phyloP scores from a whole-genome alignment of 1,139 yeast genomes.

The Yamadazyma sp. region DNA sequence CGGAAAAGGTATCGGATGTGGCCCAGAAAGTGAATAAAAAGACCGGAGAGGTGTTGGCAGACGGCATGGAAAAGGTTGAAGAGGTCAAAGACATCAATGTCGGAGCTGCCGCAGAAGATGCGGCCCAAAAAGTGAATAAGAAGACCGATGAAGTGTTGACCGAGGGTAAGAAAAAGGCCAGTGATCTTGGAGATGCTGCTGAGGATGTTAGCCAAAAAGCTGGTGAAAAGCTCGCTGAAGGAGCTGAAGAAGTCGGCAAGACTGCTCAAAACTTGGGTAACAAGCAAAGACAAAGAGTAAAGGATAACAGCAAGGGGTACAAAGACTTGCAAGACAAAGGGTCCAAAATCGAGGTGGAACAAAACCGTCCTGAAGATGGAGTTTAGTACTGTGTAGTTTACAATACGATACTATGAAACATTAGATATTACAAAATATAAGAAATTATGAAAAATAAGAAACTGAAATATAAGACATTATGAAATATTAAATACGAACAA shows the following conservation, averaged over 20 bases:
- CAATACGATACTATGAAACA: too few relatives aligned
- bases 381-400: slow-evolving; percentile 14
- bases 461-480: background rate
- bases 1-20: slow-evolving; percentile 18
- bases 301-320: slow-evolving; percentile 34
- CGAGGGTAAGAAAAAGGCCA: slow-evolving; percentile 31
- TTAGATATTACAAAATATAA: background rate
- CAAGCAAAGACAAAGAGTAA: slow-evolving; percentile 20
- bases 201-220: slow-evolving; percentile 23
- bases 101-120: slow-evolving; percentile 7
- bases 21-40: slow-evolving; percentile 22
- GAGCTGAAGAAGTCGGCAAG: slow-evolving; percentile 24
- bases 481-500: background rate
- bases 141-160: slow-evolving; percentile 36
- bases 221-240: slow-evolving; percentile 25
- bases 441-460: too few relatives aligned
- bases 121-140: slow-evolving; percentile 25
- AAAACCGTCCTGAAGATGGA: slow-evolving; percentile 50
- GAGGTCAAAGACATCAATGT: slow-evolving; percentile 1
- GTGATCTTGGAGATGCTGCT: slow-evolving; percentile 13
- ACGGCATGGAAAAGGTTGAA: slow-evolving; percentile 27
- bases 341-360: slow-evolving; percentile 40
- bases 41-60: slow-evolving; percentile 34
- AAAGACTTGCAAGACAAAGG: slow-evolving; percentile 45
- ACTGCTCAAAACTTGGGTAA: background rate